Percentiles rank a stretch among this genome's conserved stretches.
phyloP scores from a whole-genome alignment of 306 rosid genomes.

The Rosa multiflora region DNA sequence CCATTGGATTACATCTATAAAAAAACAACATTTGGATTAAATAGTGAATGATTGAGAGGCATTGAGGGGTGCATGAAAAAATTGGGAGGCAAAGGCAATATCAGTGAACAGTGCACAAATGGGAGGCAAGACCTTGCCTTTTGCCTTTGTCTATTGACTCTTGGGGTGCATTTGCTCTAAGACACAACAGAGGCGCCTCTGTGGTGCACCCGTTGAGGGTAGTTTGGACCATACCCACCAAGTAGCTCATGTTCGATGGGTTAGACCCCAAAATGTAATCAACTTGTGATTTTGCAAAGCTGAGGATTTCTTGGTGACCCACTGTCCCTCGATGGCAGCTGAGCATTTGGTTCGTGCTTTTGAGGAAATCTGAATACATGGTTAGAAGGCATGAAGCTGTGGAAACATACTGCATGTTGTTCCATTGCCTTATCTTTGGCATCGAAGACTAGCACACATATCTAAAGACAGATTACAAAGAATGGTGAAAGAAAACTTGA shows the following conservation, averaged over 20 bases:
- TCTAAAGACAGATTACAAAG: too few relatives aligned
- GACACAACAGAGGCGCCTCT: conserved; percentile 89
- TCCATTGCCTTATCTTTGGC: conserved; percentile 52
- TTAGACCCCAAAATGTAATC: conserved; percentile 89
- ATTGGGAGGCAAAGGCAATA: too few relatives aligned
- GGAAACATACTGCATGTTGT: conserved; percentile 97
- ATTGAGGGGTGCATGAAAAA: too few relatives aligned
- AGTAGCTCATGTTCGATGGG: conserved; percentile 85
- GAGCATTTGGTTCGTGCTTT: conserved; percentile 45
- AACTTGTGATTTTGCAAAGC: conserved; percentile 65
- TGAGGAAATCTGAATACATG: conserved; percentile 64
- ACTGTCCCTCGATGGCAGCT: conserved; percentile 45
- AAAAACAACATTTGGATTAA: too few relatives aligned
- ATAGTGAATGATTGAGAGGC: too few relatives aligned
- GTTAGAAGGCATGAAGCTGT: conserved; percentile 82
- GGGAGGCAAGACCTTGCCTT: too few relatives aligned
- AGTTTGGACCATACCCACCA: conserved; percentile 80
- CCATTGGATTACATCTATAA: too few relatives aligned
- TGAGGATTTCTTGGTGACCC: conserved; percentile 43
- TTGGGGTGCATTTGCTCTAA: too few relatives aligned
- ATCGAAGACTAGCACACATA: too few relatives aligned
- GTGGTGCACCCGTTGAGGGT: conserved; percentile 81
- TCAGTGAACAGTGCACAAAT: too few relatives aligned
- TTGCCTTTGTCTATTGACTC: too few relatives aligned
- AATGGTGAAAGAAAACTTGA: too few relatives aligned